Percentiles rank a stretch among this genome's conserved stretches.
These are phyloP conservation scores for Blastocladiella britannica DNA, from an alignment of 192 early-diverging fungal genomes.

Conservation along the genomic window DNA sequence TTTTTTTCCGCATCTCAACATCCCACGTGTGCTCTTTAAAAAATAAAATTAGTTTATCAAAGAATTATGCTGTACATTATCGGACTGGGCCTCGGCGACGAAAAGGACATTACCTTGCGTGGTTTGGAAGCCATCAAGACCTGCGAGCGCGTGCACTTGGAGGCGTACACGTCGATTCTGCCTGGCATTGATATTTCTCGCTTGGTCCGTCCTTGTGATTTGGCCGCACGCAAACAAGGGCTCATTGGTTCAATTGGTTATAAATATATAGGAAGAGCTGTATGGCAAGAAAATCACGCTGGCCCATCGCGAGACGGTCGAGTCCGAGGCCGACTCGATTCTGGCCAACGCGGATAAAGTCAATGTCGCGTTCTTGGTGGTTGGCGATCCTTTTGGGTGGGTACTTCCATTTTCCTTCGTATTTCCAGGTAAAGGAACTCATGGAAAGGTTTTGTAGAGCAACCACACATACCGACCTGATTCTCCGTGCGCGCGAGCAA, in stretches of 20 bases:
- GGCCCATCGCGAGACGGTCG: constrained; percentile 97
- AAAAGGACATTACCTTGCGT: constrained; percentile 90
- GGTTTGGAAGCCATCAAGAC: constrained; percentile 78
- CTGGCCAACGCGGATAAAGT: constrained; percentile 64
- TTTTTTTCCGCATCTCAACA: no score
- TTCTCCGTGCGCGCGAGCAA: constrained; percentile 76
- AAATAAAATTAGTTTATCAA: no score
- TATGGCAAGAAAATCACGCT: constrained; percentile 66
- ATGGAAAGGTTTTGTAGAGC: constrained; percentile 51
- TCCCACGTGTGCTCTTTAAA: no score
- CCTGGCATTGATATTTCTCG: constrained; percentile 13
- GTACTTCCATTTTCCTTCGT: neutral
- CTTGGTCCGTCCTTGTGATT: neutral
- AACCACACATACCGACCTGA: constrained; percentile 91
- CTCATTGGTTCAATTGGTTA: neutral
- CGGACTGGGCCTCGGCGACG: constrained; percentile 87
- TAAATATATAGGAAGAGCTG: constrained; percentile 43
- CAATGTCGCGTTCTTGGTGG: constrained; percentile 87
- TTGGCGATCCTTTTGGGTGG: constrained; percentile 87
- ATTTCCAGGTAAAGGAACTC: neutral
- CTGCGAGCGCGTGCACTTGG: constrained; percentile 76
- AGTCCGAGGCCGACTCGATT: constrained; percentile 73
- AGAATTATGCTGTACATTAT: constrained; percentile 77
- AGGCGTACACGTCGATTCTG: constrained; percentile 88
- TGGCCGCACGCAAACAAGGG: neutral